Evolutionary conservation across 192 early-diverging fungal species (phyloP).

Genomic region (Phycomyces blakesleeanus): DNA sequence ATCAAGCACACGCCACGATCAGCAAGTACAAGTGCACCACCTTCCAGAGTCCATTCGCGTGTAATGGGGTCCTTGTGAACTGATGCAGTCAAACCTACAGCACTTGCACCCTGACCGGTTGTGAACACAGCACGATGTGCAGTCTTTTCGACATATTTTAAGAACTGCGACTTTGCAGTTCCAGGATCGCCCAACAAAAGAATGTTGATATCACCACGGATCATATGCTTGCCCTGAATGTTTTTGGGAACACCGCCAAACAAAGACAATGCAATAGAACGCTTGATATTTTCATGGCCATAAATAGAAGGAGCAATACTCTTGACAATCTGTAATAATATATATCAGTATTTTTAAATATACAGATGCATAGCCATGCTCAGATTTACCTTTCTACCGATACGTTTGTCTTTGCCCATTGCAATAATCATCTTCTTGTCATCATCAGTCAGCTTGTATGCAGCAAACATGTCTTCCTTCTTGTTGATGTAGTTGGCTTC

Average conservation of each 20-base stretch:
- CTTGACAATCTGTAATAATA: conserved; percentile 69
- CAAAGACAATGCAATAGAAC: conserved; percentile 86
- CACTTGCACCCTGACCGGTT: conserved; percentile 81
- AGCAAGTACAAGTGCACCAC: conserved; percentile 84
- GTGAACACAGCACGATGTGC: conserved; percentile 84
- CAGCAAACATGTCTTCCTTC: conserved; percentile 85
- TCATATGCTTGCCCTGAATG: conserved; percentile 88
- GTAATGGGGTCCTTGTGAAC: conserved; percentile 84
- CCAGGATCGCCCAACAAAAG: conserved; percentile 89
- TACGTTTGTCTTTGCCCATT: conserved; percentile 72
- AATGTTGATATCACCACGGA: conserved; percentile 97
- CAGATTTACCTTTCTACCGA: conserved; percentile 77
- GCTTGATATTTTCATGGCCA: conserved; percentile 97
- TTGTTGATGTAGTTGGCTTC: conserved; percentile 94
- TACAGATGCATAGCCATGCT: not conserved
- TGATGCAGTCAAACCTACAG: conserved; percentile 81
- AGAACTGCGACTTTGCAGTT: conserved; percentile 83
- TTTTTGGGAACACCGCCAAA: conserved; percentile 97
- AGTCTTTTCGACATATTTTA: conserved; percentile 83
- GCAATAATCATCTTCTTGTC: conserved; percentile 75
- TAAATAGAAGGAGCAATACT: conserved; percentile 98
- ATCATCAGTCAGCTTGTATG: conserved; percentile 85
- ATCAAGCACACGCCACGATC: conserved; percentile 85
- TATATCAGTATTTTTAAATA: not conserved
- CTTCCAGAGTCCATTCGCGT: conserved; percentile 86